Percentiles rank a stretch among this genome's conserved stretches.
These are phyloP conservation scores for Areca catechu DNA, from an alignment of 176 grass and related monocot species.

Conservation along the genomic window DNA sequence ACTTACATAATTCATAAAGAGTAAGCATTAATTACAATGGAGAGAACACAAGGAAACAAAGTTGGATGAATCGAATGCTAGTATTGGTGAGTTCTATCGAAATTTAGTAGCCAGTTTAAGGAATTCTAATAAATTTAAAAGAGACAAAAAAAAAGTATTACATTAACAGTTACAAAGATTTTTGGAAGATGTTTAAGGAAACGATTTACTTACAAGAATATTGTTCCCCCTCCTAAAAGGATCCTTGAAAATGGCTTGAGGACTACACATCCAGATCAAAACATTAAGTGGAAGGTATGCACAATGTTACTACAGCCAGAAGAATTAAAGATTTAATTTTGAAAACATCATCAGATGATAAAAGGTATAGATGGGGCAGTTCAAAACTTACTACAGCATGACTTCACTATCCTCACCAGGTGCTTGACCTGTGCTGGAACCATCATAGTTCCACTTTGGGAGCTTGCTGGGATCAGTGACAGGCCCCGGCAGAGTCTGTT, in stretches of 20 bases:
- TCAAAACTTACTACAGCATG: slow-evolving; percentile 72
- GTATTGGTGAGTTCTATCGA: no score
- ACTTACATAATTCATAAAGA: no score
- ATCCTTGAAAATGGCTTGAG: slow-evolving; percentile 99
- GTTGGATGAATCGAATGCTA: no score
- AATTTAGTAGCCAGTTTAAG: no score
- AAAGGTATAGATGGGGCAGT: background rate
- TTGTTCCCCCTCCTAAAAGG: slow-evolving; percentile 96
- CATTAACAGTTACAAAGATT: no score
- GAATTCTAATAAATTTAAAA: no score
- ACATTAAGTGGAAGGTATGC: background rate
- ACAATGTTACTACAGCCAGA: background rate
- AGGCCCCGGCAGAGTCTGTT: slow-evolving; percentile 65
- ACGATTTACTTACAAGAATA: slow-evolving; percentile 69
- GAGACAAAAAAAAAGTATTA: no score
- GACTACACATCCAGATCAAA: slow-evolving; percentile 37
- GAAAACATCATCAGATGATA: background rate
- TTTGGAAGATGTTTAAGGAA: no score
- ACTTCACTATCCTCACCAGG: slow-evolving; percentile 98
- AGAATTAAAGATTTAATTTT: no score
- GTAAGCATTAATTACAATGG: no score
- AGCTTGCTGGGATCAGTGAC: slow-evolving; percentile 57
- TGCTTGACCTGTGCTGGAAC: slow-evolving; percentile 89
- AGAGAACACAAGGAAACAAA: no score
- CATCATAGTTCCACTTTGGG: slow-evolving; percentile 95